Conservation (phyloP, 129 eudicot species). For the Helianthus tuberosus region DNA sequence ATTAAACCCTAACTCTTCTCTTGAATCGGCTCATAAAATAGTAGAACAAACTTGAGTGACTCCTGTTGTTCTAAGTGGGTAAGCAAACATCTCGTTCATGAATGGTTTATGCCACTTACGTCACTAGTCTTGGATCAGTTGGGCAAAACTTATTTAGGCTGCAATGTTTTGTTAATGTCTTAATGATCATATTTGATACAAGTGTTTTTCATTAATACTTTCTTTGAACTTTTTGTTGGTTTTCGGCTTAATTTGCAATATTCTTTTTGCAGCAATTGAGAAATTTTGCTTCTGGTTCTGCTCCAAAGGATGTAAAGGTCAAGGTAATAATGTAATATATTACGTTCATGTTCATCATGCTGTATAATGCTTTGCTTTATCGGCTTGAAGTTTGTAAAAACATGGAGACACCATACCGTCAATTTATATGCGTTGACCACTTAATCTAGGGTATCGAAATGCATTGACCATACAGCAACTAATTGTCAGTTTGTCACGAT, state of each 20-base stretch:
- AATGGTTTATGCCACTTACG: too few relatives aligned
- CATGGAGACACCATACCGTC: background rate
- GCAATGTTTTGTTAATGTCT: too few relatives aligned
- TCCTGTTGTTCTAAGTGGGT: too few relatives aligned
- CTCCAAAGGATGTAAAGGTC: constrained; percentile 57
- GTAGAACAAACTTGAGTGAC: too few relatives aligned
- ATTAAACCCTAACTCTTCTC: too few relatives aligned
- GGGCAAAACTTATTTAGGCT: too few relatives aligned
- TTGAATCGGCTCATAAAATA: too few relatives aligned
- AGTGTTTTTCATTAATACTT: too few relatives aligned
- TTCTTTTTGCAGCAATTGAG: constrained; percentile 54
- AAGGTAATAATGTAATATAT: constrained; percentile 73
- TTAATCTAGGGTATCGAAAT: constrained; percentile 15
- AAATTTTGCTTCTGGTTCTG: constrained; percentile 59
- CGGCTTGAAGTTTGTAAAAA: background rate
- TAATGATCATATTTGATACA: too few relatives aligned
- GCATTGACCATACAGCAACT: background rate
- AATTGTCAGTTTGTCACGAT: background rate
- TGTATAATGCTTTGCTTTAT: background rate
- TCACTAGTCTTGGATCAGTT: too few relatives aligned
- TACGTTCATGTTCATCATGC: background rate
- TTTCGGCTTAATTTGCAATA: constrained; percentile 7
- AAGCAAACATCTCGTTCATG: too few relatives aligned
- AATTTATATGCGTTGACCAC: background rate
- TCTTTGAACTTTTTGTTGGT: background rate